These are phyloP conservation scores for Phialophora macrospora DNA, from an alignment of 2,329 filamentous ascomycete species.

Conservation along the genomic window DNA sequence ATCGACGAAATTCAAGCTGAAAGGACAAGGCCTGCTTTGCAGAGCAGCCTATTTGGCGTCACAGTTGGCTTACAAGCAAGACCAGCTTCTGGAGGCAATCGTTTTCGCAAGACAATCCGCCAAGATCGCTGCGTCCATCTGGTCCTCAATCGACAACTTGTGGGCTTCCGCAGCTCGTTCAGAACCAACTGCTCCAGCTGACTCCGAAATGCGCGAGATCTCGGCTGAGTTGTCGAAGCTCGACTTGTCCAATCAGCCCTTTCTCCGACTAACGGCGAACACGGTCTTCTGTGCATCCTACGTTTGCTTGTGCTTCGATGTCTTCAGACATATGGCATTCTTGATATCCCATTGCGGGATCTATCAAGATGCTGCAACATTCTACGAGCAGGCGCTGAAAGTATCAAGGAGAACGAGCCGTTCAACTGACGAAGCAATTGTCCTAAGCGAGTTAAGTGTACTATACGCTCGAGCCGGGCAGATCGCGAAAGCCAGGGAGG, in stretches of 20 bases:
- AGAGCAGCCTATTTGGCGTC: constrained; percentile 34
- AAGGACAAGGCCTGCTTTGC: constrained; percentile 26
- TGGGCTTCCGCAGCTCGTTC: constrained; percentile 38
- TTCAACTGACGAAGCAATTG: background rate
- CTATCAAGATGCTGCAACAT: constrained; percentile 85
- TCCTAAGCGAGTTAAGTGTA: constrained; percentile 25
- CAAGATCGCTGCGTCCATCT: constrained; percentile 35
- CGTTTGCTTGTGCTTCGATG: constrained; percentile 72
- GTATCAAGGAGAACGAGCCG: constrained; percentile 60
- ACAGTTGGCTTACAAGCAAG: constrained; percentile 24
- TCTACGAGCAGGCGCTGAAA: constrained; percentile 80
- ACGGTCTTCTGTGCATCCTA: constrained; percentile 80
- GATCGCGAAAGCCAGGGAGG: constrained; percentile 17
- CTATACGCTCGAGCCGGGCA: constrained; percentile 31
- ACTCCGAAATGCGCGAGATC: constrained; percentile 46
- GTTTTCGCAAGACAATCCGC: constrained; percentile 35
- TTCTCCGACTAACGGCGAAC: constrained; percentile 43
- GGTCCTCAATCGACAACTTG: constrained; percentile 41
- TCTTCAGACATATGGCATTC: constrained; percentile 73
- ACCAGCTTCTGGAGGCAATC: constrained; percentile 27
- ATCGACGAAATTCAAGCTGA: constrained; percentile 23
- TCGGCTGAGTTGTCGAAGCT: constrained; percentile 49
- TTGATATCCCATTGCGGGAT: constrained; percentile 84
- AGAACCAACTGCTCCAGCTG: constrained; percentile 6
- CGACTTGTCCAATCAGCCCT: constrained; percentile 43